Base-by-base conservation (phyloP, 768 basidiomycete genomes). In the Lactifluus subvellereus region DNA sequence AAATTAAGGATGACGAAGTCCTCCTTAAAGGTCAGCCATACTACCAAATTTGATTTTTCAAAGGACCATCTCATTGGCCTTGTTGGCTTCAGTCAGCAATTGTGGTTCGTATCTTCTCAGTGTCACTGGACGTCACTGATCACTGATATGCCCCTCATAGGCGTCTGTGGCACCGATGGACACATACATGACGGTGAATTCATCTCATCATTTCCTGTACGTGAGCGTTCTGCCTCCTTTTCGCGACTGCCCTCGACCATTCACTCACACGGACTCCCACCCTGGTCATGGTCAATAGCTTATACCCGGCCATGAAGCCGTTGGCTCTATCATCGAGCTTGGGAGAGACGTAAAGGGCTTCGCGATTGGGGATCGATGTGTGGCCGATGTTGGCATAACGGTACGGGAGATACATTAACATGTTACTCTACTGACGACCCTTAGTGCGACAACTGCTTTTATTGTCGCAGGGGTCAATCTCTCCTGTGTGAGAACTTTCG, bases 401-500 rank as follows among this genome's bases (percentile, higher is more conserved):
- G 89, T 87, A 62, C 71, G 85, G 72, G 42, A 35, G 6, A 16
- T n/a, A 37, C 14, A 2, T 38, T 2, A 42, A 11, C 54, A 35
- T n/a, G 20, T 13, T 42, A 51, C 48, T 54, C 50, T 49, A 43
- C 51, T 57, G 22, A 55, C 35, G 6, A 47, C 45, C 20, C 11
- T 55, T 32, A 91, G 89, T 94, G 93, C 75, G 88, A 85, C 8
- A 80, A 78, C 62, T 95, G 93, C 74, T 92, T 93, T 76, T 93
- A 85, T 76, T 95, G 94, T 74, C 84, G 91, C 56, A 83, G 90
- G 49, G 92, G 91, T n/a, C 77, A 90, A 70, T 81, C 84, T 20
- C 78, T 94, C 10, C 76, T 92, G 59, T 96, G 94, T 75, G 92
- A 94, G 73, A 80, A 91, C 77, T 94, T 93, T 74, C 79, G 85